Evolutionary conservation across 2,329 filamentous ascomycete genomes (phyloP), one percentile per base, ranked within the genome.

Genomic region (Rosellinia necatrix): DNA sequence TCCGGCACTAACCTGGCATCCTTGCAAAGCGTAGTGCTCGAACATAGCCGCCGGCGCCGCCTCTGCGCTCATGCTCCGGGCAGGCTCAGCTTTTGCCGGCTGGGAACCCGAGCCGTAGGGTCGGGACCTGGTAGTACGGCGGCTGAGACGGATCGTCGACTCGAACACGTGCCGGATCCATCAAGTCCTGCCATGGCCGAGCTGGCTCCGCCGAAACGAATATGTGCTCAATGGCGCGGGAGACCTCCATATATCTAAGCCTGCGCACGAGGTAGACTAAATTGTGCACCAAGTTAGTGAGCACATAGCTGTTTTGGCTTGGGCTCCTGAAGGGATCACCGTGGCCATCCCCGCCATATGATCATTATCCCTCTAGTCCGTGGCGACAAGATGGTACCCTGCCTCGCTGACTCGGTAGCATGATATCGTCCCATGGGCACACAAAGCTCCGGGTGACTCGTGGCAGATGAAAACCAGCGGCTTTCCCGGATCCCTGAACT

Each of bases 381-480:
- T 82, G 1, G 87, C 86, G 2, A 89, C 81, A 49, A 86, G 85
- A 66, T 86, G 80, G 71, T 84, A 89, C 24, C 86, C 86, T 5
- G 78, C 75, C 0, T 72, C 70, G 4, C 86, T 82, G n/a, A 90
- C 74, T 0, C 74, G n/a, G 68, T 6, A 80, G 78, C 64, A 90
- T 77, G 30, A 88, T 72, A 53, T 85, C 83, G 48, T 86, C 82
- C 85, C 86, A 90, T 42, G 86, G 88, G 68, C 81, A 90, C 24
- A 87, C 84, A 2, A n/a, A 90, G 75, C 66, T 89, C 86, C 1
- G 87, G 87, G 60, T 83, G n/a, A 90, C 32, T 87, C 87, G 70
- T 88, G 86, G 43, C 83, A 78, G 44, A 87, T 80, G 6, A 89
- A 68, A 7, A 89, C 72, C 9, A 89, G 76, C 1, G 84, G 85